These are phyloP conservation scores for Torrubiella hemipterigena DNA, from an alignment of 2,329 filamentous ascomycete genomes.

Conservation along the genomic window DNA sequence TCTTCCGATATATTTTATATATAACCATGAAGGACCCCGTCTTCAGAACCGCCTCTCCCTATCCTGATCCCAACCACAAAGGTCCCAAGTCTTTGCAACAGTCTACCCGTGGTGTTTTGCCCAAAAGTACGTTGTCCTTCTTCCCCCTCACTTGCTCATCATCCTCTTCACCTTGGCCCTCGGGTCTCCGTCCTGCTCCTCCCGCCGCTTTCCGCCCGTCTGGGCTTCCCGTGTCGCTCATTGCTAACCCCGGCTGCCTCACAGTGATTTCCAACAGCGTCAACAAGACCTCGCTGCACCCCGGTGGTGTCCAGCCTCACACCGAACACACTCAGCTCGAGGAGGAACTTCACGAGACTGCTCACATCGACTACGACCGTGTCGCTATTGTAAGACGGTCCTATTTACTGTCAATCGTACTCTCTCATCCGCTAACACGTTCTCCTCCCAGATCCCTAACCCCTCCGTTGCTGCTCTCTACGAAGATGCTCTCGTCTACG, in stretches of 20 bases:
- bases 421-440: conserved; percentile 1
- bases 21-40: conserved; percentile 31
- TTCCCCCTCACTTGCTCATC: conserved; percentile 1
- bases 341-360: conserved; percentile 92
- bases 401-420: not conserved
- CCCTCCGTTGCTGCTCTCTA: conserved; percentile 91
- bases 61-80: conserved; percentile 25
- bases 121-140: conserved; percentile 25
- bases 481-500: conserved; percentile 96
- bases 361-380: conserved; percentile 98
- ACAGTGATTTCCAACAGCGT: conserved; percentile 49
- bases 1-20: no score
- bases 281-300: conserved; percentile 90
- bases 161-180: conserved; percentile 5
- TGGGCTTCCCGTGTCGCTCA: conserved; percentile 7
- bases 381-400: conserved; percentile 74
- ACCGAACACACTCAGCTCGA: conserved; percentile 90
- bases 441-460: conserved; percentile 58
- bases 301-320: conserved; percentile 72
- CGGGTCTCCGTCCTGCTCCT: not conserved
- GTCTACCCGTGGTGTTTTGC: conserved; percentile 23
- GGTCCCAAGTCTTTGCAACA: conserved; percentile 26
- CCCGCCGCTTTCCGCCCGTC: not conserved
- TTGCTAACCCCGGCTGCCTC: conserved; percentile 8
- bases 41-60: conserved; percentile 23